phyloP scores from a whole-genome alignment of 164 flowering plant genomes.

The Nymphaea colorata region DNA sequence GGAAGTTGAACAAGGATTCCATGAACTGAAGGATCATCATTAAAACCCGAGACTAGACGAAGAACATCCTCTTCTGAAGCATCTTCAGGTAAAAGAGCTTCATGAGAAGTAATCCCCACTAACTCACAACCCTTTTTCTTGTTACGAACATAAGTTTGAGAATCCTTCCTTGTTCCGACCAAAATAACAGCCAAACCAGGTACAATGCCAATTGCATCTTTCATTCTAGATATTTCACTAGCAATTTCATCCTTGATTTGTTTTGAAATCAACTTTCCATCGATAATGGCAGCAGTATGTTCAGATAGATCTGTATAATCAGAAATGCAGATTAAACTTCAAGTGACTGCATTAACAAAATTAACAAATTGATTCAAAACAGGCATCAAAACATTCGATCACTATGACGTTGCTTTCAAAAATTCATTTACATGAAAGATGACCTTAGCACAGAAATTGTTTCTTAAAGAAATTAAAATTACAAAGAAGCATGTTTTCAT shows the following conservation, averaged over 20 bases:
- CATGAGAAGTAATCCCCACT: slow-evolving; percentile 82
- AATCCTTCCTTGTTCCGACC: slow-evolving; percentile 88
- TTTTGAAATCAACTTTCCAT: slow-evolving; percentile 75
- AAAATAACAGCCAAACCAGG: slow-evolving; percentile 96
- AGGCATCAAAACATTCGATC: no score
- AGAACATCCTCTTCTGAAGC: slow-evolving; percentile 69
- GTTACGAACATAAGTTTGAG: slow-evolving; percentile 84
- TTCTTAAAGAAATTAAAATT: no score
- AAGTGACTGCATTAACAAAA: no score
- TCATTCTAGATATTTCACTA: slow-evolving; percentile 66
- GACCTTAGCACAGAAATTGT: no score
- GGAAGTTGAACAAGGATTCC: slow-evolving; percentile 97
- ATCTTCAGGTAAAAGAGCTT: slow-evolving; percentile 55
- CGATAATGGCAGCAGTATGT: slow-evolving; percentile 54
- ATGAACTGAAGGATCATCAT: slow-evolving; percentile 67
- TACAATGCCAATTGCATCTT: slow-evolving; percentile 56
- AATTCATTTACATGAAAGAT: no score
- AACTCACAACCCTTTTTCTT: slow-evolving; percentile 81
- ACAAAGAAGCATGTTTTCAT: no score
- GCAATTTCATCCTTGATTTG: slow-evolving; percentile 62
- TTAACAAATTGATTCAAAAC: no score
- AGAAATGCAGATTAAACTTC: no score
- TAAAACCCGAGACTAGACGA: slow-evolving; percentile 41
- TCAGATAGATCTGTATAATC: slow-evolving; percentile 9
- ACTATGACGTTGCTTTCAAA: no score